A percentile compares a stretch with the other conserved stretches of the same genome.
These are phyloP conservation scores for Astrothelium subdiscretum DNA, from an alignment of 495 filamentous ascomycete species.

Conservation along the genomic window DNA sequence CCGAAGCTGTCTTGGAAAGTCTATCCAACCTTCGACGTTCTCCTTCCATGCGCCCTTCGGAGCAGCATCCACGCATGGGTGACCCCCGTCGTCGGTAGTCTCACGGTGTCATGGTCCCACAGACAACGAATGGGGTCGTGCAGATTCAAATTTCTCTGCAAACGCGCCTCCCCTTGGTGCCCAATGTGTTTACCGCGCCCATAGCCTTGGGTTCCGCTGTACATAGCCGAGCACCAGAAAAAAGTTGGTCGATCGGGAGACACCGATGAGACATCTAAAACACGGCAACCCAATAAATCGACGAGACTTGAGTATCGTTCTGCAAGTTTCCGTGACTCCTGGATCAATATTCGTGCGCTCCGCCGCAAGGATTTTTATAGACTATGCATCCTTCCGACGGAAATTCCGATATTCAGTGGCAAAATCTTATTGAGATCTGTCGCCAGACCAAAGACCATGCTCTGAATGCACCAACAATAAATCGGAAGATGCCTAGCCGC, in stretches of 20 bases:
- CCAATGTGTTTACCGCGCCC: background rate
- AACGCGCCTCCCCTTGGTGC: background rate
- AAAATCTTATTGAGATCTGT: background rate
- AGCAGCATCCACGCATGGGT: background rate
- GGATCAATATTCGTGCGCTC: background rate
- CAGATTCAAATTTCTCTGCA: background rate
- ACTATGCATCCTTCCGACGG: background rate
- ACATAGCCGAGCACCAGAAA: background rate
- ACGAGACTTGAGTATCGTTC: background rate
- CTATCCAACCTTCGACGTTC: background rate
- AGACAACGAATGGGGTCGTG: background rate
- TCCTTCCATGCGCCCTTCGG: background rate
- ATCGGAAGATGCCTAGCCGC: no score
- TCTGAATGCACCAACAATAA: no score
- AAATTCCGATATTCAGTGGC: background rate
- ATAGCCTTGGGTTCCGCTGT: background rate
- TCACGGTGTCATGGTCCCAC: background rate
- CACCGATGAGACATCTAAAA: background rate
- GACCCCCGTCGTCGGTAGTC: background rate
- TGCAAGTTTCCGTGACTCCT: background rate
- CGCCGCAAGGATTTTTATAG: background rate
- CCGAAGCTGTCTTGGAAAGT: background rate
- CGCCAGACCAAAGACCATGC: no score
- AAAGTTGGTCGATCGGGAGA: background rate
- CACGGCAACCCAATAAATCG: background rate